Evolutionary conservation across 768 basidiomycete genomes (phyloP), one percentile per base, ranked within the genome.

Genomic region (Lyophyllum atratum): DNA sequence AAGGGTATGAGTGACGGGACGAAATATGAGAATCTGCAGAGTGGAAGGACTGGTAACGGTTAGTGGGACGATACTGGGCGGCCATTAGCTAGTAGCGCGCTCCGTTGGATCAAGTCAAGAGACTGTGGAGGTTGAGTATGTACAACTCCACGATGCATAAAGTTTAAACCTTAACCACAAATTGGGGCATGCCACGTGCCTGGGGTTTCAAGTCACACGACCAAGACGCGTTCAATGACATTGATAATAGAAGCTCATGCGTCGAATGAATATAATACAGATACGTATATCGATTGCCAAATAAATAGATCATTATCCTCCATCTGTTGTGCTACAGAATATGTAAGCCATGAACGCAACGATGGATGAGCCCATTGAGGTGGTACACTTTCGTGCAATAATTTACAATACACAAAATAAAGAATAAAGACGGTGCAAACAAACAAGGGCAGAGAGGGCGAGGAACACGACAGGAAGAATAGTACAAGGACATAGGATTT

Each of bases 1-100:
- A 68, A 0, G 92, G 90, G 70, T 92, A 93, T 2, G 79, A 69
- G 3, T 80, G 68, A 34, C 87, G 76, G 19, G 87, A 74, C 3
- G 79, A 72, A 15, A 61, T 46, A 33, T 56, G 66, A 70, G 70
- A 54, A 4, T 68, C 57, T 12, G 19, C 29, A 4, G 54, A 68
- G 26, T 61, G 60, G 42, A 64, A 68, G 15, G 66, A 54, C 49
- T 69, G 70, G 15, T 66, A 63, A 49, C 50, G 67, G 21, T 64
- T 48, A 47, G 66, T 52, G 56, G 62, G 48, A 66, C 42, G 59
- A 19, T 61, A 47, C 54, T 57, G 21, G 33, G 42, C 10, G 25
- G 62, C 40, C 66, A 65, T 61, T 48, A 10, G 37, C 51, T 40
- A 34, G n/a, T 17, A 33, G 8, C 12, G 15, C 19, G 43, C 21